A percentile compares a stretch with the other conserved stretches of the same genome.
These are phyloP conservation scores for Macrolepiota albuminosa DNA, from an alignment of 768 basidiomycete species.

Conservation along the genomic window DNA sequence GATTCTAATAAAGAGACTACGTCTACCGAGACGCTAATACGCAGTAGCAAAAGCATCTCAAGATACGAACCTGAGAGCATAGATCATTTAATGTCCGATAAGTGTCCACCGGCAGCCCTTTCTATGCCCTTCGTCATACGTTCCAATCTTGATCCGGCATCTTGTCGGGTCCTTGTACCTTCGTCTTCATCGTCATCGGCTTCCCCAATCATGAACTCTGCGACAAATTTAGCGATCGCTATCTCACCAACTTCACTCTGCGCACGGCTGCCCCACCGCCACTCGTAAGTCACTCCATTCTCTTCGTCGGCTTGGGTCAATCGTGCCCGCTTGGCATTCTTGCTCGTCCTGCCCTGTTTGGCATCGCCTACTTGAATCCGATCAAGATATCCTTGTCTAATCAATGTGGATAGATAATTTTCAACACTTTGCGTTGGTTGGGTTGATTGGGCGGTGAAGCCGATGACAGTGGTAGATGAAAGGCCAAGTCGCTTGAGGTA, in stretches of 20 bases:
- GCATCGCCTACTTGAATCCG: slow-evolving; percentile 47
- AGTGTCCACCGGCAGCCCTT: slow-evolving; percentile 57
- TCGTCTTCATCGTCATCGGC: slow-evolving; percentile 33
- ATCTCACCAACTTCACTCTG: slow-evolving; percentile 81
- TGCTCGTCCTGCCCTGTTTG: slow-evolving; percentile 30
- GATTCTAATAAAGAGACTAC: slow-evolving; percentile 10
- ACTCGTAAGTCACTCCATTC: slow-evolving; percentile 50
- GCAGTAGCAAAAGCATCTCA: neutral
- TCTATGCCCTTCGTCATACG: slow-evolving; percentile 53
- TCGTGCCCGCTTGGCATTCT: slow-evolving; percentile 50
- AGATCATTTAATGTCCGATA: slow-evolving; percentile 34
- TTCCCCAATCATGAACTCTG: slow-evolving; percentile 68
- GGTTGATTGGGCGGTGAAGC: slow-evolving; percentile 46
- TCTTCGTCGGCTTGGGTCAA: slow-evolving; percentile 36
- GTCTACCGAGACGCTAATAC: neutral
- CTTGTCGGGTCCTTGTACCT: slow-evolving; percentile 21
- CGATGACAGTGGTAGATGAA: slow-evolving; percentile 38
- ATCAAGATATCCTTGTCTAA: slow-evolving; percentile 78
- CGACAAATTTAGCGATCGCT: slow-evolving; percentile 69
- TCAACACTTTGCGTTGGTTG: slow-evolving; percentile 56
- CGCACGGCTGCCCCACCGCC: slow-evolving; percentile 84
- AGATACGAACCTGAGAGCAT: neutral
- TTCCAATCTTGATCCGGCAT: slow-evolving; percentile 13
- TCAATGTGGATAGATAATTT: slow-evolving; percentile 55
- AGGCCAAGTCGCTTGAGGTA: slow-evolving; percentile 70